Percentiles rank a stretch among this genome's conserved stretches.
Evolutionary conservation across 169 alveolate species (phyloP).

Genomic region (Eimeria falciformis): DNA sequence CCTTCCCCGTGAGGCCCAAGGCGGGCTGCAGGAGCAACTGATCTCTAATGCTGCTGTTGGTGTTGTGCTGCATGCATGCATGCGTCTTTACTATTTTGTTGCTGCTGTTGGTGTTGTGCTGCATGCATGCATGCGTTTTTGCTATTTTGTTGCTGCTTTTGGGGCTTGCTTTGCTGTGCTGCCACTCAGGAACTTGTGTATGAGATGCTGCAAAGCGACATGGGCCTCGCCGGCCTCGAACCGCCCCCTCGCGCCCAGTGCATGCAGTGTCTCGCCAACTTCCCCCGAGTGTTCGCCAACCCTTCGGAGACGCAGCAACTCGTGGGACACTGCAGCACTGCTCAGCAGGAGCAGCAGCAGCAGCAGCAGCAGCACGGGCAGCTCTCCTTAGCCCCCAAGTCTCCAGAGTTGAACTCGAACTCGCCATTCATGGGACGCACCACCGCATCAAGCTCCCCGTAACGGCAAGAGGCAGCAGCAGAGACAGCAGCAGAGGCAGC

Average conservation of each 20-base stretch:
- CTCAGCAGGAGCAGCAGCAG: too few species aligned
- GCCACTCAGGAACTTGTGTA: conserved; percentile 78
- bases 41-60: neutral
- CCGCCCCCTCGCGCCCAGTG: conserved; percentile 71
- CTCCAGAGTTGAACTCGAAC: too few species aligned
- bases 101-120: neutral
- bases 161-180: neutral
- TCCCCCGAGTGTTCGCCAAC: too few species aligned
- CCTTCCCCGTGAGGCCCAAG: conserved; percentile 57
- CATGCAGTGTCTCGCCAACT: conserved; percentile 44
- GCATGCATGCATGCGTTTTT: neutral
- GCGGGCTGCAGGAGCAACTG: neutral
- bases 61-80: neutral
- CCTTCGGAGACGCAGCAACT: too few species aligned
- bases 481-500: too few species aligned
- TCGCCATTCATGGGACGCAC: too few species aligned
- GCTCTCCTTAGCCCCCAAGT: too few species aligned
- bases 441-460: too few species aligned
- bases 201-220: conserved; percentile 82
- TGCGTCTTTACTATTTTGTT: neutral
- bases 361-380: too few species aligned
- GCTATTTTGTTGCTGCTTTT: neutral
- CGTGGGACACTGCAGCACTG: too few species aligned
- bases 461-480: too few species aligned
- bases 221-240: conserved; percentile 70